Conservation (phyloP, 2,329 filamentous ascomycete species). For the Fusarium sp. region DNA sequence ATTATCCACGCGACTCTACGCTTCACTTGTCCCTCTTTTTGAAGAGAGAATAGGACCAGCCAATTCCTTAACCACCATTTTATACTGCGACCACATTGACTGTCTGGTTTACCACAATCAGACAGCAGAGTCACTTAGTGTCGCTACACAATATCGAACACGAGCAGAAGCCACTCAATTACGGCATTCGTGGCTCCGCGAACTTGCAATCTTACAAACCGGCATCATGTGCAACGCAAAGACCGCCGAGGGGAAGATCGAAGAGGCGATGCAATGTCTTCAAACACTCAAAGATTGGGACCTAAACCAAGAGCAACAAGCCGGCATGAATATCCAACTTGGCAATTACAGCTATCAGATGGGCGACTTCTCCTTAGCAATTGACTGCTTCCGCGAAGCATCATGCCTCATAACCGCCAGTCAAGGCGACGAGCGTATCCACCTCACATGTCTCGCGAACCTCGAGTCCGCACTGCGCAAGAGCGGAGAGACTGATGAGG, state of each 20-base stretch:
- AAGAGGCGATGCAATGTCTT: constrained; percentile 47
- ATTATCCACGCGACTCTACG: constrained; percentile 48
- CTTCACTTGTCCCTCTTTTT: constrained; percentile 45
- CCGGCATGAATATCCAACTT: constrained; percentile 47
- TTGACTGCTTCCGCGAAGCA: constrained; percentile 46
- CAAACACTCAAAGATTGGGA: constrained; percentile 45
- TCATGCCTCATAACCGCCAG: constrained; percentile 43
- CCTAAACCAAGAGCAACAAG: constrained; percentile 47
- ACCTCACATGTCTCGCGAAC: constrained; percentile 49
- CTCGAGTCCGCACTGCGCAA: constrained; percentile 46
- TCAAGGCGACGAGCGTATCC: constrained; percentile 48
- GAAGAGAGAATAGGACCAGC: constrained; percentile 48
- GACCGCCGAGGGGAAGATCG: constrained; percentile 44
- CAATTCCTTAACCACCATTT: constrained; percentile 48
- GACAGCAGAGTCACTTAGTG: constrained; percentile 43
- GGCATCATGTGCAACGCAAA: constrained; percentile 46
- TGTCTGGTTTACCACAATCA: constrained; percentile 45
- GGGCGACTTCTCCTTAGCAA: constrained; percentile 44
- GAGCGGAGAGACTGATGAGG: constrained; percentile 40
- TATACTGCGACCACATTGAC: constrained; percentile 51
- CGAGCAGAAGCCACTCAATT: constrained; percentile 46
- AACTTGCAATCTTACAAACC: constrained; percentile 48
- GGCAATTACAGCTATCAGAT: constrained; percentile 48
- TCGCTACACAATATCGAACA: constrained; percentile 44
- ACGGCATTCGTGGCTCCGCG: constrained; percentile 47